Evolutionary conservation across 352 stramenopile species (phyloP).

Genomic region (Lagenidium sp.): DNA sequence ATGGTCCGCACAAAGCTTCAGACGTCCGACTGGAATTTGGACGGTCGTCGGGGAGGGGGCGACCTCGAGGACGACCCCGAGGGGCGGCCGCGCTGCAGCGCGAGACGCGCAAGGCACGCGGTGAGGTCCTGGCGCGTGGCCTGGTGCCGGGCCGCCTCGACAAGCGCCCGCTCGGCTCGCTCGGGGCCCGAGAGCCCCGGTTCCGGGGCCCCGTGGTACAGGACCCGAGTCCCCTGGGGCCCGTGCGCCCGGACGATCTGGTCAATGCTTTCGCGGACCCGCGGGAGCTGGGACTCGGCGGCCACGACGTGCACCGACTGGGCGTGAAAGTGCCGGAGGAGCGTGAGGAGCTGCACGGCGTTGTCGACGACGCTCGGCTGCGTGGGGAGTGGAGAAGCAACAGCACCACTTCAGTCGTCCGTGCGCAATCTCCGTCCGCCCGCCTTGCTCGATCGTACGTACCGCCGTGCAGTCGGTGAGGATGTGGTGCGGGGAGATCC

Average conservation of each 20-base stretch:
- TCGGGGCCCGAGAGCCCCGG: slow-evolving; percentile 13
- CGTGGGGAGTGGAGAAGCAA: neutral
- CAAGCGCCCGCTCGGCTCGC: slow-evolving; percentile 9
- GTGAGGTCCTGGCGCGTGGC: slow-evolving; percentile 6
- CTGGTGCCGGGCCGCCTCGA: slow-evolving; percentile 13
- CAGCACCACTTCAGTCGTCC: too few species aligned
- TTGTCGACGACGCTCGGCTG: slow-evolving; percentile 34
- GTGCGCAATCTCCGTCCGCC: too few species aligned
- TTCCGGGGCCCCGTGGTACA: slow-evolving; percentile 22
- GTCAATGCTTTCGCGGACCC: slow-evolving; percentile 11
- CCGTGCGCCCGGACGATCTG: too few species aligned
- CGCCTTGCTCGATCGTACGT: too few species aligned
- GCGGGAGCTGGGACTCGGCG: slow-evolving; percentile 23
- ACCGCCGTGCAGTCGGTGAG: slow-evolving; percentile 61
- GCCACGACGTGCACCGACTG: slow-evolving; percentile 25
- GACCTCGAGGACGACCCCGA: too few species aligned
- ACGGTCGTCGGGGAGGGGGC: too few species aligned
- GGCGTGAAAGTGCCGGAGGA: slow-evolving; percentile 22
- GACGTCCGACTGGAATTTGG: too few species aligned
- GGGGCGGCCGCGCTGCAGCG: too few species aligned
- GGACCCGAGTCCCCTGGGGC: slow-evolving; percentile 1
- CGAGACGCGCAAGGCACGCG: slow-evolving; percentile 3
- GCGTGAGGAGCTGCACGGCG: slow-evolving; percentile 15
- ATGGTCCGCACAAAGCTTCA: too few species aligned
- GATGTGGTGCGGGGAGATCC: slow-evolving; percentile 57